These are phyloP conservation scores for Tuber magnatum DNA, from an alignment of 495 filamentous ascomycete genomes.

Conservation along the genomic window DNA sequence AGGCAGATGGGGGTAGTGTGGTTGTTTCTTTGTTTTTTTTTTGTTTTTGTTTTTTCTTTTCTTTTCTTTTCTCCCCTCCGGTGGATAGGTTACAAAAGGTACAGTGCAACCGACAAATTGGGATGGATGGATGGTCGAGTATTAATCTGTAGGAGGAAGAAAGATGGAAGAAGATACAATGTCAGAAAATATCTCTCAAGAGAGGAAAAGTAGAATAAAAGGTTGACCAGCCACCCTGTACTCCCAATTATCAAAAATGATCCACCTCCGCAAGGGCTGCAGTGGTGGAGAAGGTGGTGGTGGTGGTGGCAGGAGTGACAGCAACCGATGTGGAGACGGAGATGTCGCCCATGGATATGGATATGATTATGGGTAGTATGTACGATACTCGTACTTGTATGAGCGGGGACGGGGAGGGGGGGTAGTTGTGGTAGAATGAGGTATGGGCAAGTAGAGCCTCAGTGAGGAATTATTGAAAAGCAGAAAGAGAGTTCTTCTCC, in stretches of 20 bases:
- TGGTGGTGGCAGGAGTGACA: background rate
- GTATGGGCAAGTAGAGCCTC: background rate
- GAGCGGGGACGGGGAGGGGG: background rate
- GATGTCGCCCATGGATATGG: background rate
- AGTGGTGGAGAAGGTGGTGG: background rate
- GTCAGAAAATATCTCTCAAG: background rate
- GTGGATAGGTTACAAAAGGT: background rate
- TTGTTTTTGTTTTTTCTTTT: background rate
- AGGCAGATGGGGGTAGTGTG: background rate
- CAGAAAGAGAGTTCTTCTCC: background rate
- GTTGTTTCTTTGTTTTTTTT: constrained; percentile 2
- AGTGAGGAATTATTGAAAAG: background rate
- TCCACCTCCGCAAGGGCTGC: background rate
- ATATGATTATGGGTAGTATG: background rate
- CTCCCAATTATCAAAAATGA: background rate
- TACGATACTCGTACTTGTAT: background rate
- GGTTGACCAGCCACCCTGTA: background rate
- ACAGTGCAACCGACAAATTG: background rate
- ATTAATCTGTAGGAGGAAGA: background rate
- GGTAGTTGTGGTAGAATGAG: background rate
- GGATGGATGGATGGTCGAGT: background rate
- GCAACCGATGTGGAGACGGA: background rate
- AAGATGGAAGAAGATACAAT: background rate
- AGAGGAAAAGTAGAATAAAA: background rate
- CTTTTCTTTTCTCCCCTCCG: background rate